Conservation (phyloP, 2,329 filamentous ascomycete genomes). For the Penicillium sclerotigenum region DNA sequence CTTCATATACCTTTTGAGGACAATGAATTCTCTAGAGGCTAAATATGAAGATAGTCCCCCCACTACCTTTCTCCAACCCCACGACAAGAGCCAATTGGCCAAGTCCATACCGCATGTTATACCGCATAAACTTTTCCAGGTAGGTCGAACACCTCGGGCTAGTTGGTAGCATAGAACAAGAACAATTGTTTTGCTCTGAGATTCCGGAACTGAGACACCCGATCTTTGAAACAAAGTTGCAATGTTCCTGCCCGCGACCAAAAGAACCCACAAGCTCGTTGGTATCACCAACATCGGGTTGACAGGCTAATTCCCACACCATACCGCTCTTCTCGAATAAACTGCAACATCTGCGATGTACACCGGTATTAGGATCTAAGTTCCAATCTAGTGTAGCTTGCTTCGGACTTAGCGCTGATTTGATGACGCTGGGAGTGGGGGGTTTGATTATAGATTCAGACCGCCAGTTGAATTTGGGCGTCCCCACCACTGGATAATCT, state of each 20-base stretch:
- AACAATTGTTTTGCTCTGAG: not conserved
- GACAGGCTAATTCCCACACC: not conserved
- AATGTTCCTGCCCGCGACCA: not conserved
- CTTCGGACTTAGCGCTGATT: not conserved
- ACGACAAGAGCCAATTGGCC: not conserved
- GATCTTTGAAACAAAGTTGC: not conserved
- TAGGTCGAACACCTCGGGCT: not conserved
- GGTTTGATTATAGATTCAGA: not conserved
- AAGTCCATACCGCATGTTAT: conserved; percentile 4
- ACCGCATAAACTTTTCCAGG: not conserved
- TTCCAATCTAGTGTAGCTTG: not conserved
- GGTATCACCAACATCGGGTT: not conserved
- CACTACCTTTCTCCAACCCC: not conserved
- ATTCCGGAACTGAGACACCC: not conserved
- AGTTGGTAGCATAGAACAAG: not conserved
- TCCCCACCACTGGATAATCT: not conserved
- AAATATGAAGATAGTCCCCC: not conserved
- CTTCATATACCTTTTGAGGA: not conserved
- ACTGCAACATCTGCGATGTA: not conserved
- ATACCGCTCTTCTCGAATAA: not conserved
- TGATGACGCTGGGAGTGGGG: not conserved
- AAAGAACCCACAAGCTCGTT: not conserved
- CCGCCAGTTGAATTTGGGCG: conserved; percentile 1
- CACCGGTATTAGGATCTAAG: conserved; percentile 1
- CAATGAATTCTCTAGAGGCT: not conserved